A percentile compares a stretch with the other conserved stretches of the same genome.
Evolutionary conservation across 2,329 filamentous ascomycete genomes (phyloP).

Genomic region (Alternaria postmessia): DNA sequence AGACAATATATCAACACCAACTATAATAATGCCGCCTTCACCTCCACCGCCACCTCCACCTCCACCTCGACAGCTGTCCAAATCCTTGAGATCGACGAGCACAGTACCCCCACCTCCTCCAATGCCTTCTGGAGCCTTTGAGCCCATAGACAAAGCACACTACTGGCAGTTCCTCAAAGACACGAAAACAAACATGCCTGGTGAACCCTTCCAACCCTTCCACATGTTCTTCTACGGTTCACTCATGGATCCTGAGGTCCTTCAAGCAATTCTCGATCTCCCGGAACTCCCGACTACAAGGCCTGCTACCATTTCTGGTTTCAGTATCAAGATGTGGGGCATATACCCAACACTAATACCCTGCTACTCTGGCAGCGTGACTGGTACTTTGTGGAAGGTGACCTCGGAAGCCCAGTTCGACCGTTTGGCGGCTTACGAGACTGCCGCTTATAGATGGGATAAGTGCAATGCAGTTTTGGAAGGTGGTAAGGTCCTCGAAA

Average conservation of each 20-base stretch:
- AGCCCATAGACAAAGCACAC: constrained; percentile 8
- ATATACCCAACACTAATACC: constrained; percentile 36
- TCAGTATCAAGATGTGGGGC: constrained; percentile 43
- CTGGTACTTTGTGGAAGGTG: constrained; percentile 25
- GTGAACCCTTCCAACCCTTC: constrained; percentile 11
- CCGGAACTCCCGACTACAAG: constrained; percentile 27
- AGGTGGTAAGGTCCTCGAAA: constrained; percentile 12
- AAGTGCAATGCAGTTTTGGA: constrained; percentile 25
- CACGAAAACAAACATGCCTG: constrained; percentile 9
- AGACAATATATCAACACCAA: neutral
- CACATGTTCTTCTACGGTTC: constrained; percentile 47
- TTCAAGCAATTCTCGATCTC: constrained; percentile 39
- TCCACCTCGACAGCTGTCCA: constrained; percentile 1
- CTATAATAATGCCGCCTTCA: neutral
- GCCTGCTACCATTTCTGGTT: constrained; percentile 34
- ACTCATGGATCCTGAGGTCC: constrained; percentile 43
- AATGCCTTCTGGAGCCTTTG: constrained; percentile 4
- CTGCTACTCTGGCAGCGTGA: constrained; percentile 16
- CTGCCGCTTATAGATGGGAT: constrained; percentile 27
- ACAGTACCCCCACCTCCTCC: constrained; percentile 3
- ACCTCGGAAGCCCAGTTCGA: constrained; percentile 23
- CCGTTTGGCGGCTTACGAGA: constrained; percentile 30
- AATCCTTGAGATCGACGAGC: constrained; percentile 2
- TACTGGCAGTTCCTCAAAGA: constrained; percentile 8
- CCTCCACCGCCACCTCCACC: no score